These are phyloP conservation scores for Tricholoma sp. DNA, from an alignment of 768 basidiomycete species.

Conservation along the genomic window DNA sequence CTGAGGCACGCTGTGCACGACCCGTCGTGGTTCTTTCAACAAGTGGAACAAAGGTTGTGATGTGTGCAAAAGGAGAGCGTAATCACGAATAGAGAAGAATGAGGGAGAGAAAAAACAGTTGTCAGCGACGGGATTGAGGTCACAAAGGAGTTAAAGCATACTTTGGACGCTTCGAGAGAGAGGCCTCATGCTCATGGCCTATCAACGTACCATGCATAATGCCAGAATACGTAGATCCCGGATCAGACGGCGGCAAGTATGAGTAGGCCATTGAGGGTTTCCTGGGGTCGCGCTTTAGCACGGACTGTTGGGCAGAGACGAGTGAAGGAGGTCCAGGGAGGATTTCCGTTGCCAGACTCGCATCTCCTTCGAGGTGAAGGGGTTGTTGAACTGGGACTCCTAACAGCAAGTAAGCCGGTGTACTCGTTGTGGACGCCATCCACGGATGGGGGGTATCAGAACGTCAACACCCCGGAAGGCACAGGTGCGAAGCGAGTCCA, in stretches of 20 bases:
- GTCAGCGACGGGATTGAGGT: conserved; percentile 13
- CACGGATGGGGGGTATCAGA: conserved; percentile 21
- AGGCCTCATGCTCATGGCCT: conserved; percentile 60
- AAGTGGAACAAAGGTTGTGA: conserved; percentile 7
- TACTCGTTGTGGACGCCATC: conserved; percentile 72
- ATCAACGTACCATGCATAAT: conserved; percentile 62
- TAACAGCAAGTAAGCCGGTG: conserved; percentile 69
- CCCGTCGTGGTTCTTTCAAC: conserved; percentile 48
- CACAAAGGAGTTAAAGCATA: conserved; percentile 33
- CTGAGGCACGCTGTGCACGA: conserved; percentile 69
- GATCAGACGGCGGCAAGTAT: conserved; percentile 81
- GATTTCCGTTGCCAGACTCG: conserved; percentile 82
- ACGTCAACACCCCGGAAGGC: conserved; percentile 8
- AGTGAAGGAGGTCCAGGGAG: conserved; percentile 83
- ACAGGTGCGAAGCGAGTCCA: conserved; percentile 11
- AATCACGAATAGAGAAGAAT: conserved; percentile 19
- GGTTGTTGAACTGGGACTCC: conserved; percentile 73
- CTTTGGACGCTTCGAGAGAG: conserved; percentile 70
- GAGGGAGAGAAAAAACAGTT: conserved; percentile 13
- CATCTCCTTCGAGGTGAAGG: conserved; percentile 77
- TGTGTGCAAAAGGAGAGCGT: conserved; percentile 9
- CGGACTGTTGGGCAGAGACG: conserved; percentile 62
- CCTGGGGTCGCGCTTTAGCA: conserved; percentile 75
- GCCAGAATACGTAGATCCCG: conserved; percentile 84
- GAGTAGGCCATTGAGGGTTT: conserved; percentile 67